Evolutionary conservation across 805 yeast genomes (phyloP).

Genomic region (Candida montana): DNA sequence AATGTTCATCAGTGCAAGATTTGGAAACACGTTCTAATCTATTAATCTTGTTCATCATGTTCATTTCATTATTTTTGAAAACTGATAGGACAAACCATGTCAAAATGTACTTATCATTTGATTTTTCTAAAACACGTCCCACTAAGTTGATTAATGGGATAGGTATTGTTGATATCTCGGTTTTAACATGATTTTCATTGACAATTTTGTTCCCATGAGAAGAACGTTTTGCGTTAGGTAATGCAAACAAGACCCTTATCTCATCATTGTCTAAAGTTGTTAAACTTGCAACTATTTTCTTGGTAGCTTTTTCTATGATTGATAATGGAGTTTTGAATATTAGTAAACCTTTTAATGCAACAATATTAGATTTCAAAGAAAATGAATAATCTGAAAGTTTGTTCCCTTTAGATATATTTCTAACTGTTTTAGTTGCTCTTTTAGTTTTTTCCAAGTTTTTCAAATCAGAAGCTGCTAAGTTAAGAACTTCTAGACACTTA

Average conservation of each 20-base stretch:
- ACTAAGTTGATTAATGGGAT: conserved; percentile 10
- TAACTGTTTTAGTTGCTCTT: conserved; percentile 3
- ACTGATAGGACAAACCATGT: conserved; percentile 13
- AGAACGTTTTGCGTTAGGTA: not conserved
- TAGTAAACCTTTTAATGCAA: conserved; percentile 7
- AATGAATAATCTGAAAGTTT: not conserved
- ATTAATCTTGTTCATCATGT: not conserved
- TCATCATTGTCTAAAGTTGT: not conserved
- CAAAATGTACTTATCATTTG: conserved; percentile 6
- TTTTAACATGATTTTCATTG: not conserved
- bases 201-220: not conserved
- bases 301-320: conserved; percentile 1
- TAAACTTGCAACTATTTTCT: conserved; percentile 6
- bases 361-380: conserved; percentile 4
- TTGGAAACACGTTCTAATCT: not conserved
- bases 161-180: conserved; percentile 9
- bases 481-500: conserved; percentile 5
- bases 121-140: conserved; percentile 7
- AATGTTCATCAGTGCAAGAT: not conserved
- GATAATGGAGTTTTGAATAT: not conserved
- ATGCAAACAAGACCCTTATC: conserved; percentile 3
- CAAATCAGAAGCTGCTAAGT: conserved; percentile 1
- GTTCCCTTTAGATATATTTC: conserved; percentile 2
- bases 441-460: conserved; percentile 2
- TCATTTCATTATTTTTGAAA: not conserved